These are phyloP conservation scores for Colletotrichum brevisporum DNA, from an alignment of 2,329 filamentous ascomycete genomes.

Conservation along the genomic window DNA sequence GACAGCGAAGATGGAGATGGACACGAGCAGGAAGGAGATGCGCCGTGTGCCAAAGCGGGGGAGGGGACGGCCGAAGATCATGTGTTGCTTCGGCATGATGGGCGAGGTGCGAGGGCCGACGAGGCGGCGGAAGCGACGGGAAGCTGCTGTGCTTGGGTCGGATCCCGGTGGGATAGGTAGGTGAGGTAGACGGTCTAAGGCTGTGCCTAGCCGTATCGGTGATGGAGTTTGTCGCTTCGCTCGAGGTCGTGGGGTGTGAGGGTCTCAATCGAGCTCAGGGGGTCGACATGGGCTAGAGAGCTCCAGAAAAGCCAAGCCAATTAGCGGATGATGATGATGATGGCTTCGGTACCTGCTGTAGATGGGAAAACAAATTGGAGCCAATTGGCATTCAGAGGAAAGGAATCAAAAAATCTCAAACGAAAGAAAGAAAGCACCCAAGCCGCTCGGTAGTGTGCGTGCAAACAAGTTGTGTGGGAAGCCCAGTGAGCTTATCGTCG, in stretches of 20 bases:
- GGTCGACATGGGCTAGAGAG: slow-evolving; percentile 28
- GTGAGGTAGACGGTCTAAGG: neutral
- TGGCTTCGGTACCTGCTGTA: neutral
- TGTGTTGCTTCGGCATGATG: slow-evolving; percentile 49
- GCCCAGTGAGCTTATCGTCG: slow-evolving; percentile 5
- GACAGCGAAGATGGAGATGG: slow-evolving; percentile 67
- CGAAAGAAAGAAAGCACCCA: slow-evolving; percentile 15
- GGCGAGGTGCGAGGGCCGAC: slow-evolving; percentile 21
- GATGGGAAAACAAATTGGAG: neutral
- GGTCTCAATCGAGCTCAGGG: slow-evolving; percentile 15
- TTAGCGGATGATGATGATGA: neutral
- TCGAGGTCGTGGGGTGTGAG: slow-evolving; percentile 14
- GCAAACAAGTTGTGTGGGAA: neutral
- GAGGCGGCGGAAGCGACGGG: slow-evolving; percentile 16
- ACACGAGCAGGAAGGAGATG: slow-evolving; percentile 65
- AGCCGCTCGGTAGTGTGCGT: neutral
- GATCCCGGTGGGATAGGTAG: slow-evolving; percentile 15
- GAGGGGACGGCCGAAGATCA: slow-evolving; percentile 63
- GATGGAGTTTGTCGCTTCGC: neutral
- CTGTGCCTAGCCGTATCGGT: neutral
- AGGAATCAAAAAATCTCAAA: slow-evolving; percentile 6
- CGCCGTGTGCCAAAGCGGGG: slow-evolving; percentile 67
- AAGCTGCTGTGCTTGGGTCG: neutral
- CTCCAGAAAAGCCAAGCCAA: slow-evolving; percentile 27
- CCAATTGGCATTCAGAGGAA: neutral